Base-by-base conservation (phyloP, 1,139 yeast species). In the Sugiyamaella pinicola region DNA sequence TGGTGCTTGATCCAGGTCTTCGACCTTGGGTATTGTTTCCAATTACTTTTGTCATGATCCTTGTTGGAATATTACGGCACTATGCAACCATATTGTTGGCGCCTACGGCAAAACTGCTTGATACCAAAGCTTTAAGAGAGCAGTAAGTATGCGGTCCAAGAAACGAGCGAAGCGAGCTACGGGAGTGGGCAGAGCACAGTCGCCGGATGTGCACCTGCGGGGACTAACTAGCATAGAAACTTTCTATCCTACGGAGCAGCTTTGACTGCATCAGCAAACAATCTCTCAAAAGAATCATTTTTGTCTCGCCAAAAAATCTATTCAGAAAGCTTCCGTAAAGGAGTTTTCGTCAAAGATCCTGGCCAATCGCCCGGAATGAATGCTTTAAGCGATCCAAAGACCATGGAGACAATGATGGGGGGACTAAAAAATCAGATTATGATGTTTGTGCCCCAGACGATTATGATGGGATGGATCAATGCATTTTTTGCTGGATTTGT, bases 381-480 rank as follows among this genome's bases (percentile, higher is more conserved):
- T 61, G 87, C 89, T 33, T 75, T 89, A 55, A 72, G 82, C 1
- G 96, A 89, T 63, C 85, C 95, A 1, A 75, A 77, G 46, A 77
- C 83, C 22, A 79, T 85, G 61, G 96, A 90, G 52, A 82, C 84
- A n/a, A 73, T 90, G 75, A 79, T 85, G 79, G 79, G 77, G 52
- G 85, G 88, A 85, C 81, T 91, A 54, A 88, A 88, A 67, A 84
- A 85, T 3, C 91, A 89, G 64, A 74, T 89, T 62, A 83, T 91
- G 68, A 87, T 83, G 69, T 88, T 85, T 67, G 81, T 90, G 17
- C 97, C 98, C 0, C 98, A 93, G 71, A 89, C 97, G 0, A 69
- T 90, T 46, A 85, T 91, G 62, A 91, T 93, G 97, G 91, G 91
- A 61, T 93, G 97, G 96, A 93, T 91, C 60, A 89, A 89, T 67